These are phyloP conservation scores for Wickerhamiella parazyma DNA, from an alignment of 805 yeast species.

Conservation along the genomic window DNA sequence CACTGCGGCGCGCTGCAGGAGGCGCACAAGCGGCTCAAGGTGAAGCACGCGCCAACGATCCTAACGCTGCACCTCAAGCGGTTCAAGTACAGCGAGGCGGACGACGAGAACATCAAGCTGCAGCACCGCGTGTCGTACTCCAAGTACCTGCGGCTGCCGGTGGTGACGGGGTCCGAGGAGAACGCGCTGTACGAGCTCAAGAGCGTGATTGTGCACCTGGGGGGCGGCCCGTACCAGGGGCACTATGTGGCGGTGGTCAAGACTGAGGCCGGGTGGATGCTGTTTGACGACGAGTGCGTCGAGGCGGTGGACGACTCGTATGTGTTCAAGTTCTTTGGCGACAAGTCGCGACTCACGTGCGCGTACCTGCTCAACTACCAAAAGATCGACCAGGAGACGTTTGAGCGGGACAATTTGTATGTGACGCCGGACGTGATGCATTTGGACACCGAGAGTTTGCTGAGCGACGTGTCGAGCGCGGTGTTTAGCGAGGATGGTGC, in stretches of 20 bases:
- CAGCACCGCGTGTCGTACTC: constrained; percentile 81
- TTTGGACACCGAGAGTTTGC: constrained; percentile 2
- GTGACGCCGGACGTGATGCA: constrained; percentile 8
- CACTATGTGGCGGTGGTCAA: constrained; percentile 84
- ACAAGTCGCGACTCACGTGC: constrained; percentile 73
- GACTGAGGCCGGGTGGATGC: constrained; percentile 71
- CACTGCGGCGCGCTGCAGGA: constrained; percentile 82
- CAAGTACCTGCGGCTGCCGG: constrained; percentile 48
- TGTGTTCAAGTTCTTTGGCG: constrained; percentile 78
- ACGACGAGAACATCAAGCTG: constrained; percentile 69
- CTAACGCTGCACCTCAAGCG: constrained; percentile 78
- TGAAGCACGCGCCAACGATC: constrained; percentile 63
- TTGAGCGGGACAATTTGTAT: constrained; percentile 9
- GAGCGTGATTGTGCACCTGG: constrained; percentile 84
- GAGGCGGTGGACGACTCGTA: constrained; percentile 74
- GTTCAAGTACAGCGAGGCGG: constrained; percentile 77
- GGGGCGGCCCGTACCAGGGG: constrained; percentile 97
- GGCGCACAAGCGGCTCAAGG: constrained; percentile 78
- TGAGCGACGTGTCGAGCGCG: constrained; percentile 2
- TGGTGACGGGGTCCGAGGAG: constrained; percentile 40
- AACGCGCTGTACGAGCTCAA: constrained; percentile 64
- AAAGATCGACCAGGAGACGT: constrained; percentile 28
- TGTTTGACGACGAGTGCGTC: constrained; percentile 92
- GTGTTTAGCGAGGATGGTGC: constrained; percentile 4
- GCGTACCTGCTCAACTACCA: constrained; percentile 83